A percentile compares a stretch with the other conserved stretches of the same genome.
phyloP scores from a whole-genome alignment of 2,329 filamentous ascomycete species.

The Epicoccum sorghinum region DNA sequence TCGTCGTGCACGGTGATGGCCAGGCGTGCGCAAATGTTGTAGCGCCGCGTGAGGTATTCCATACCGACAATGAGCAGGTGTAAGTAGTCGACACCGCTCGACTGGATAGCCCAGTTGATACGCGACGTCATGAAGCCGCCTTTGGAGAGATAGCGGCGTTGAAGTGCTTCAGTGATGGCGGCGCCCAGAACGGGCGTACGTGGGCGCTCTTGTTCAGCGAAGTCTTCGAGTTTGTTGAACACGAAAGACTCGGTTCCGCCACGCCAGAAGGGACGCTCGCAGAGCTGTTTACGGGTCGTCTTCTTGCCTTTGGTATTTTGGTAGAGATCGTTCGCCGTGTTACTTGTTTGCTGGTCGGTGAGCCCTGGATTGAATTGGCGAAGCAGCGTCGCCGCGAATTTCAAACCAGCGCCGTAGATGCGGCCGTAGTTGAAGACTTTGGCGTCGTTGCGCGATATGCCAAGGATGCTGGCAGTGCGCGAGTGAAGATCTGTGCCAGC shows the following conservation, averaged over 20 bases:
- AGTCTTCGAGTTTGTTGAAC: slow-evolving; percentile 97
- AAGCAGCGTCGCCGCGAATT: slow-evolving; percentile 87
- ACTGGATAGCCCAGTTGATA: slow-evolving; percentile 99
- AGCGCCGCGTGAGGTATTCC: slow-evolving; percentile 89
- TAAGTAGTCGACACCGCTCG: slow-evolving; percentile 94
- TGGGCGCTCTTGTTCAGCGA: slow-evolving; percentile 91
- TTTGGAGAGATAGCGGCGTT: slow-evolving; percentile 84
- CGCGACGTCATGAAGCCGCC: slow-evolving; percentile 93
- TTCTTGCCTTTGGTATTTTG: slow-evolving; percentile 88
- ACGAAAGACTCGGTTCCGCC: slow-evolving; percentile 97
- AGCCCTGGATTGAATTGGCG: slow-evolving; percentile 91
- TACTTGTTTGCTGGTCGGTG: slow-evolving; percentile 76
- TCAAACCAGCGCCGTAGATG: slow-evolving; percentile 96
- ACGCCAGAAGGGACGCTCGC: slow-evolving; percentile 84
- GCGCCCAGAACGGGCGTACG: slow-evolving; percentile 91
- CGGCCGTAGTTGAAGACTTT: slow-evolving; percentile 99
- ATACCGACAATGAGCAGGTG: slow-evolving; percentile 92
- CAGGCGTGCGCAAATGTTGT: slow-evolving; percentile 82
- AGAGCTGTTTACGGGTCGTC: slow-evolving; percentile 74
- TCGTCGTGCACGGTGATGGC: slow-evolving; percentile 97
- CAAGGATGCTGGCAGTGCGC: slow-evolving; percentile 87
- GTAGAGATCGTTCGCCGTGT: slow-evolving; percentile 81
- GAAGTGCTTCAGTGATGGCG: slow-evolving; percentile 93
- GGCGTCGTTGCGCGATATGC: slow-evolving; percentile 92
- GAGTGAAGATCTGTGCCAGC: slow-evolving; percentile 94